Percentiles rank a stretch among this genome's conserved stretches.
Evolutionary conservation across 2,329 filamentous ascomycete genomes (phyloP).

Genomic region (Leptographium lundbergii): DNA sequence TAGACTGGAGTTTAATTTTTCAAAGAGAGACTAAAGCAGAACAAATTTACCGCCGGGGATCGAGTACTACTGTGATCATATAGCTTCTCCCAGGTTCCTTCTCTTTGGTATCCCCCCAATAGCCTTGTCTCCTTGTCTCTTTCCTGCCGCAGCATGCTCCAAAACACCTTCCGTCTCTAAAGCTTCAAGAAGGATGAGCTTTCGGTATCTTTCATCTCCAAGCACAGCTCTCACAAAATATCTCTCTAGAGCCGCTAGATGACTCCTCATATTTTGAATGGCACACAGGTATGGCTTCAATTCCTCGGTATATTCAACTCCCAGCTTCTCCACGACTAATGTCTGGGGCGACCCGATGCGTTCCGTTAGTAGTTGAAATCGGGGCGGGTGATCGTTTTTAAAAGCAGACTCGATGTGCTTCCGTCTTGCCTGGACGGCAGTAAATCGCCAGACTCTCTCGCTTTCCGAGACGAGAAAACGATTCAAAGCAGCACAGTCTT

Average conservation of each 20-base stretch:
- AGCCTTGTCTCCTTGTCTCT: background rate
- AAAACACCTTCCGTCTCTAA: background rate
- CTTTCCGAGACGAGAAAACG: background rate
- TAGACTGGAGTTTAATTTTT: too few relatives aligned
- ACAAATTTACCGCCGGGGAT: too few relatives aligned
- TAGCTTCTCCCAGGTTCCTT: background rate
- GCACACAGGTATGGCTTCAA: background rate
- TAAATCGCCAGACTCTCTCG: background rate
- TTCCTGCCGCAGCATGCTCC: background rate
- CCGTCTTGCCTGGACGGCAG: background rate
- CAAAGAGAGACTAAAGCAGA: too few relatives aligned
- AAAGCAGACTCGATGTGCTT: background rate
- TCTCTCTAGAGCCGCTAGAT: background rate
- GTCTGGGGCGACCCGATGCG: background rate
- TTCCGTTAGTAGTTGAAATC: background rate
- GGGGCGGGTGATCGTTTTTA: background rate
- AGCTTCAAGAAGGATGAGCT: background rate
- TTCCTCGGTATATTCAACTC: background rate
- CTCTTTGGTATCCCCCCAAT: background rate
- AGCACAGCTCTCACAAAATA: background rate
- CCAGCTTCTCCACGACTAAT: background rate
- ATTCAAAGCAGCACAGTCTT: background rate
- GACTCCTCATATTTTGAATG: background rate
- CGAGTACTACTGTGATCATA: too few relatives aligned
- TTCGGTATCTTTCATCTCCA: background rate